Base-by-base conservation (phyloP, 108 stramenopile genomes). In the Halocafeteria seosinensis region DNA sequence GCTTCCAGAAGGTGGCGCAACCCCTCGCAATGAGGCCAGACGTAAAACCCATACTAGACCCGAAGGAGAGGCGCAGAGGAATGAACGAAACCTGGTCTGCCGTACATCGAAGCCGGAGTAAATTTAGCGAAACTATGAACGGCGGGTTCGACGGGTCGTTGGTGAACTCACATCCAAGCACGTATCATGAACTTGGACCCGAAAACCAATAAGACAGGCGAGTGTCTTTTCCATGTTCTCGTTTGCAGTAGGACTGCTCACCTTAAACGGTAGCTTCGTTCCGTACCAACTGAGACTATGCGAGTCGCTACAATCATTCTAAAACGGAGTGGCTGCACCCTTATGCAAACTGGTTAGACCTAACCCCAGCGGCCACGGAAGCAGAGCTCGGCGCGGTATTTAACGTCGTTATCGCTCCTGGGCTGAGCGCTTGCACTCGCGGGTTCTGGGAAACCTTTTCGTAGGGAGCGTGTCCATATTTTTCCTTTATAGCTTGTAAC, bases 1-100 rank as follows among this genome's bases (percentile, higher is more conserved):
- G 72, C 23, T 73, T 69, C 64, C 38, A 57, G 13, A 37, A 57
- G 42, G 72, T 73, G 1, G 64, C 68, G 1, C n/a, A 12, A 2
- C 51, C 21, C 26, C 23, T 67, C 3, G 25, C 27, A 1, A 3
- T 0, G 26, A 27, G 66, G 5, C 66, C 66, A 0, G 38, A 61
- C 13, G 63, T 67, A 17, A 38, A 26, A 42, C 66, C 66, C 2
- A 67, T 64, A 3, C 5, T 61, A 34, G n/a, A 37, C 6, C 38
- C 25, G 3, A 31, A 38, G 29, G n/a, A n/a, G n/a, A n/a, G n/a
- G n/a, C n/a, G n/a, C n/a, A 13, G 55, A 57, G n/a, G 29, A 12
- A 13, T 31, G 42, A 17, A 17, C 21, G 21, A 17, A n/a, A n/a
- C n/a, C n/a, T n/a, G n/a, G n/a, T n/a, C n/a, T n/a, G n/a, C n/a